Conservation (phyloP, 306 rosid species). For the Vigna angularis region DNA sequence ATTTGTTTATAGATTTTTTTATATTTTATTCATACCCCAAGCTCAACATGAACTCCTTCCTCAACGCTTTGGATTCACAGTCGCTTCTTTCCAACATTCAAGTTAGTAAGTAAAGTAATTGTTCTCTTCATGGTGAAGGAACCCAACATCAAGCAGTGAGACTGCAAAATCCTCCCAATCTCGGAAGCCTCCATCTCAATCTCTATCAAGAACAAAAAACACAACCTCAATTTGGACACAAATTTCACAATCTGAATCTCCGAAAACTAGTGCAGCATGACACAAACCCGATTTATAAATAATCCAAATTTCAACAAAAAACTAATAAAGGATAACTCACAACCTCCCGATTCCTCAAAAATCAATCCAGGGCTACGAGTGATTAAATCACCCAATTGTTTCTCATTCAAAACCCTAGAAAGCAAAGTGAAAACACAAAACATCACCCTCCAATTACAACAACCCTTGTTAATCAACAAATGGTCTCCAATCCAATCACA, state of each 20-base stretch:
- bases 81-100: slow-evolving; percentile 76
- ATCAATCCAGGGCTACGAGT: slow-evolving; percentile 52
- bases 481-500: slow-evolving; percentile 51
- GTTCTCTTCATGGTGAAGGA: slow-evolving; percentile 61
- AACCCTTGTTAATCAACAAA: slow-evolving; percentile 46
- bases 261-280: slow-evolving; percentile 66
- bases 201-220: slow-evolving; percentile 56
- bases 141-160: slow-evolving; percentile 62
- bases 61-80: slow-evolving; percentile 46
- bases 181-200: slow-evolving; percentile 63
- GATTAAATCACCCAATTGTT: slow-evolving; percentile 52
- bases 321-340: slow-evolving; percentile 58
- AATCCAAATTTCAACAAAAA: slow-evolving; percentile 69
- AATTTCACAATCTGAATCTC: slow-evolving; percentile 53
- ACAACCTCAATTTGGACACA: slow-evolving; percentile 61
- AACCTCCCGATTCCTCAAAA: slow-evolving; percentile 74
- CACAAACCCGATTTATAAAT: slow-evolving; percentile 51
- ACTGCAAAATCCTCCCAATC: slow-evolving; percentile 61
- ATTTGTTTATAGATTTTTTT: too few species aligned
- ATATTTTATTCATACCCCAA: slow-evolving; percentile 51
- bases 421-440: slow-evolving; percentile 57
- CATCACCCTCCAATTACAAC: slow-evolving; percentile 67
- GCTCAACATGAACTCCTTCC: slow-evolving; percentile 64
- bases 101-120: slow-evolving; percentile 52
- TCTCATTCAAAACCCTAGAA: slow-evolving; percentile 48